These are phyloP conservation scores for Amanita subjunquillea DNA, from an alignment of 768 basidiomycete genomes.

Conservation along the genomic window DNA sequence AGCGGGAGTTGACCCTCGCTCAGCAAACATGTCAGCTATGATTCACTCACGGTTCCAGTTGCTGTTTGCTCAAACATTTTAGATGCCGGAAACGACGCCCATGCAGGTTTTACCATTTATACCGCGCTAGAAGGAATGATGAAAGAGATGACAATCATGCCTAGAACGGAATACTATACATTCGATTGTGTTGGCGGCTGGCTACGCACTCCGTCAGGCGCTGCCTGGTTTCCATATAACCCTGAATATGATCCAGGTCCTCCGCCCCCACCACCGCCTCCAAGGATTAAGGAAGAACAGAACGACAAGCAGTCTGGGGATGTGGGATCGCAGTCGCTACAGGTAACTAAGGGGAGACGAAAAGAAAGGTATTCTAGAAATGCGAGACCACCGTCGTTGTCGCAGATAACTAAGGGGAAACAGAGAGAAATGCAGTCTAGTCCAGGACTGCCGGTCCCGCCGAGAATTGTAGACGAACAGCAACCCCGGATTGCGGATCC, in stretches of 20 bases:
- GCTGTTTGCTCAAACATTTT: slow-evolving; percentile 3
- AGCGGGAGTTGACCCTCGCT: slow-evolving; percentile 26
- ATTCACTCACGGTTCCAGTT: neutral
- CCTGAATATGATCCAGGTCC: slow-evolving; percentile 69
- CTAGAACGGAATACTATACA: slow-evolving; percentile 37
- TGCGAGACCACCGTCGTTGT: too few relatives aligned
- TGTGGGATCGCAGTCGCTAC: too few relatives aligned
- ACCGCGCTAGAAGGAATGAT: slow-evolving; percentile 34
- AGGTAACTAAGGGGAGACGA: neutral
- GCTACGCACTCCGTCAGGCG: slow-evolving; percentile 32
- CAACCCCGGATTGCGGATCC: too few relatives aligned
- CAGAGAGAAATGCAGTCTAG: neutral
- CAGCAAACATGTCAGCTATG: slow-evolving; percentile 53
- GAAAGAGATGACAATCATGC: slow-evolving; percentile 19
- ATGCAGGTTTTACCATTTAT: slow-evolving; percentile 50
- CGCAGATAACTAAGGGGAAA: neutral
- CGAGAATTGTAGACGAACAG: too few relatives aligned
- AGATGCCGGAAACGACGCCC: slow-evolving; percentile 71
- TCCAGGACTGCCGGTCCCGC: too few relatives aligned
- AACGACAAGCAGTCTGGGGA: too few relatives aligned
- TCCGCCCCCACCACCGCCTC: slow-evolving; percentile 35
- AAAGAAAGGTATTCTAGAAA: too few relatives aligned
- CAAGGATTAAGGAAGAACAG: slow-evolving; percentile 1
- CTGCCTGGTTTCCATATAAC: slow-evolving; percentile 46
- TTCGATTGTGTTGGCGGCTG: slow-evolving; percentile 43